Conservation (phyloP, 2,329 filamentous ascomycete genomes). For the Trichoderma lentiforme region DNA sequence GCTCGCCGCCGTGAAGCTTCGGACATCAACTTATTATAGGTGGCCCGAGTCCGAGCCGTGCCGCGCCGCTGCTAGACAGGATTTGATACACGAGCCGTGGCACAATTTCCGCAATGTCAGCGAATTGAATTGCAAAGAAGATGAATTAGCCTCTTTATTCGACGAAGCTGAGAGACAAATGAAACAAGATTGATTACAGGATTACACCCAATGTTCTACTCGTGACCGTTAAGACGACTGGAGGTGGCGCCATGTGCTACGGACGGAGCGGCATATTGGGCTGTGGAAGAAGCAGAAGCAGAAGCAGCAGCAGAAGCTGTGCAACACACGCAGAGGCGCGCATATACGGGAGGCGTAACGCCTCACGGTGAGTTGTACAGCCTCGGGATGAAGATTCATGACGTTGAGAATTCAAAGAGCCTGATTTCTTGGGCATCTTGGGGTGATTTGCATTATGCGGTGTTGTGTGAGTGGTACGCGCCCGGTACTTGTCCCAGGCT, state of each 20-base stretch:
- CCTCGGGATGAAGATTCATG: neutral
- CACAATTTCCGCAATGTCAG: neutral
- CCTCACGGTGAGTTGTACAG: neutral
- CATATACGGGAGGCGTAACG: neutral
- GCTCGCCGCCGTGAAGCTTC: neutral
- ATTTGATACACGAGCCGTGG: neutral
- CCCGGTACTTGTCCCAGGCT: neutral
- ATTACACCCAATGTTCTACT: neutral
- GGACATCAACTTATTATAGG: neutral
- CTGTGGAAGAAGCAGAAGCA: neutral
- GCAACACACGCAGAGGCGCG: neutral
- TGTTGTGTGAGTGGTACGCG: neutral
- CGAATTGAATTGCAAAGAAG: neutral
- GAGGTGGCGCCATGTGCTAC: neutral
- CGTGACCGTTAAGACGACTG: neutral
- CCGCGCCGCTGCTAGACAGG: neutral
- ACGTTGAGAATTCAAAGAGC: neutral
- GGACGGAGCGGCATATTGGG: neutral
- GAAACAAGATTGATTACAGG: neutral
- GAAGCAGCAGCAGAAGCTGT: neutral
- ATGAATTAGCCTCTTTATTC: neutral
- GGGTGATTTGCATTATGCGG: neutral
- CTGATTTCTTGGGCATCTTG: neutral
- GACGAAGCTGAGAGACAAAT: neutral
- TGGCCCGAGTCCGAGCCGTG: slow-evolving; percentile 6